Conservation (phyloP, 495 filamentous ascomycete genomes). For the Cudoniella acicularis region DNA sequence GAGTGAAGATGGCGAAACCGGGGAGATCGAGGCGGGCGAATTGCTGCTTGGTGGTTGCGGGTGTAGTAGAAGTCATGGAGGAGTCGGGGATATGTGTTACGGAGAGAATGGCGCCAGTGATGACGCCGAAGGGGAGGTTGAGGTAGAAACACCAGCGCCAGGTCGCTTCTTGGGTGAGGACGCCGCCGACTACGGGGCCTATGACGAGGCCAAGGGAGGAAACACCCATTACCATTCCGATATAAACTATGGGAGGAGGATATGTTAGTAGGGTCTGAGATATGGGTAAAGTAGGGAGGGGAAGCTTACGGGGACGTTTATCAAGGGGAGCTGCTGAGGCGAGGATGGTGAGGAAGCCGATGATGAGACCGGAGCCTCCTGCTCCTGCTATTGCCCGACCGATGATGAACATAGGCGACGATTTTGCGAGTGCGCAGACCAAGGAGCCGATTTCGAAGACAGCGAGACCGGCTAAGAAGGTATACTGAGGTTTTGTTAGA, state of each 20-base stretch:
- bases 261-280: slow-evolving; percentile 21
- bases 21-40: slow-evolving; percentile 38
- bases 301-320: slow-evolving; percentile 15
- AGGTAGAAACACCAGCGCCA: slow-evolving; percentile 59
- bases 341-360: slow-evolving; percentile 50
- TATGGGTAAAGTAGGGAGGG: slow-evolving; percentile 44
- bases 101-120: slow-evolving; percentile 41
- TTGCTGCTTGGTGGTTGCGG: background rate
- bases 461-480: slow-evolving; percentile 20
- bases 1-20: slow-evolving; percentile 38
- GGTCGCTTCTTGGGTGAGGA: slow-evolving; percentile 54
- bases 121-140: slow-evolving; percentile 56
- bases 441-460: slow-evolving; percentile 51
- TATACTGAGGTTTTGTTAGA: background rate
- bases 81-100: slow-evolving; percentile 45
- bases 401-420: slow-evolving; percentile 47
- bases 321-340: slow-evolving; percentile 40
- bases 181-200: slow-evolving; percentile 56
- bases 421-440: slow-evolving; percentile 46
- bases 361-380: slow-evolving; percentile 44
- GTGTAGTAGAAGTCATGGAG: background rate
- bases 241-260: background rate
- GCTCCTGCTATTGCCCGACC: slow-evolving; percentile 52
- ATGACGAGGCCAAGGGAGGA: slow-evolving; percentile 40
- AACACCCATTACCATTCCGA: slow-evolving; percentile 14